Evolutionary conservation across 139 green algal genomes (phyloP).

Genomic region (Coelastrella sp.): DNA sequence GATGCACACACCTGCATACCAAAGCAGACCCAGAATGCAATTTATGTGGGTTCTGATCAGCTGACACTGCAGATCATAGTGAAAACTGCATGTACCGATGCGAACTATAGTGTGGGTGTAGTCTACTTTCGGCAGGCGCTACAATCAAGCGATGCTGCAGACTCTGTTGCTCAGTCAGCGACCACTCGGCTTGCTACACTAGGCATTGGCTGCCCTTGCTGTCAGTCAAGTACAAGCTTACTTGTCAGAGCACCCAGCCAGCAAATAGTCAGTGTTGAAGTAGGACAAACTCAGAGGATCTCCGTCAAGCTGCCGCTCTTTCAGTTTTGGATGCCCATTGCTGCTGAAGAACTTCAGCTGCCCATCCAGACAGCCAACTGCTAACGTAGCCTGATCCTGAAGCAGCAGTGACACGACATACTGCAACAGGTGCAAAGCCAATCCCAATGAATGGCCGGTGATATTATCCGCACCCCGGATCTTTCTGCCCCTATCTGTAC

Average conservation of each 20-base stretch:
- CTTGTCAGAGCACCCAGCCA: slow-evolving; percentile 74
- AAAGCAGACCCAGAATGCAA: background rate
- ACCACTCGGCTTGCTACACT: too few relatives aligned
- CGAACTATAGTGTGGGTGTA: too few relatives aligned
- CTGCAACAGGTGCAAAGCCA: too few relatives aligned
- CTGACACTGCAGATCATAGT: too few relatives aligned
- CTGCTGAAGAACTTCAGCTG: slow-evolving; percentile 80
- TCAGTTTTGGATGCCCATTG: slow-evolving; percentile 70
- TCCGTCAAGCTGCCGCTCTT: slow-evolving; percentile 69
- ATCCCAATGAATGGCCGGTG: too few relatives aligned
- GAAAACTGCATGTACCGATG: too few relatives aligned
- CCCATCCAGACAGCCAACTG: slow-evolving; percentile 81
- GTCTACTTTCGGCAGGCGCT: background rate
- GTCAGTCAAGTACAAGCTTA: slow-evolving; percentile 15
- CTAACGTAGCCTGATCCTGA: slow-evolving; percentile 58
- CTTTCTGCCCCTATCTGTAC: too few relatives aligned
- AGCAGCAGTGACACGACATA: too few relatives aligned
- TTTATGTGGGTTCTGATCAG: too few relatives aligned
- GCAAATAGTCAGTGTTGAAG: slow-evolving; percentile 75
- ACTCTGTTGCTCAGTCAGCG: too few relatives aligned
- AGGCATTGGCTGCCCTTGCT: too few relatives aligned
- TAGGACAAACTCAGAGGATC: slow-evolving; percentile 73
- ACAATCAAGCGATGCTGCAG: background rate
- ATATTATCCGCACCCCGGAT: too few relatives aligned
- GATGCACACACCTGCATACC: slow-evolving; percentile 58